Evolutionary conservation across 2,329 filamentous ascomycete species (phyloP).

Genomic region (Exophiala viscosa): DNA sequence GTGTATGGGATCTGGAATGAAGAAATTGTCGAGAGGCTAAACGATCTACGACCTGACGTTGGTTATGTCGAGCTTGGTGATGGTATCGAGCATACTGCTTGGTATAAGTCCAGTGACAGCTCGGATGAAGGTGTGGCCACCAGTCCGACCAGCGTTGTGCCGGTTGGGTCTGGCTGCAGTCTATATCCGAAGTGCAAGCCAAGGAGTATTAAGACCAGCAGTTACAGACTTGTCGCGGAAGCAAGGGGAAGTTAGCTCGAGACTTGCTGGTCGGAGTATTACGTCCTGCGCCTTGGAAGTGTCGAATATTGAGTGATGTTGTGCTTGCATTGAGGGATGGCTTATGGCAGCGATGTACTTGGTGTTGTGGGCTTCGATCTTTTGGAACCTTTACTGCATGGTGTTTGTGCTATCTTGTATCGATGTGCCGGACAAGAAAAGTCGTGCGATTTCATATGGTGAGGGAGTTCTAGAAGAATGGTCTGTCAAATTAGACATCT

Average conservation of each 20-base stretch:
- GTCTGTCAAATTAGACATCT: no score
- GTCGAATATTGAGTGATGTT: no score
- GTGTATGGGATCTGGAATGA: constrained; percentile 72
- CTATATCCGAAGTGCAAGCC: constrained; percentile 39
- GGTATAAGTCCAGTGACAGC: constrained; percentile 9
- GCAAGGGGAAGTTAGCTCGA: constrained; percentile 27
- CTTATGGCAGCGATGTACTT: no score
- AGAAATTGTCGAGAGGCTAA: constrained; percentile 59
- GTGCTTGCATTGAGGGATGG: no score
- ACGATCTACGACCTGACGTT: constrained; percentile 55
- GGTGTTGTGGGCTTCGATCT: no score
- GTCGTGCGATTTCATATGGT: no score
- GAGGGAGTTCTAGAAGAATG: no score
- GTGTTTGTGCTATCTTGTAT: no score
- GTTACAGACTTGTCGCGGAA: constrained; percentile 41
- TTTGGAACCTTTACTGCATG: no score
- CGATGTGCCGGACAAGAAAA: no score
- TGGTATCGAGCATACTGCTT: constrained; percentile 46
- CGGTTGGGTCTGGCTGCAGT: constrained; percentile 30
- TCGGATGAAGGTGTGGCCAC: neutral
- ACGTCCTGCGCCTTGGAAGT: no score
- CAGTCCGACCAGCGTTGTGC: neutral
- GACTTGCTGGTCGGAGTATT: neutral
- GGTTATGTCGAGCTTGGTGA: constrained; percentile 62
- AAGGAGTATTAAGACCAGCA: constrained; percentile 38